Base-by-base conservation (phyloP, 768 basidiomycete species). In the Psilocybe sp. region DNA sequence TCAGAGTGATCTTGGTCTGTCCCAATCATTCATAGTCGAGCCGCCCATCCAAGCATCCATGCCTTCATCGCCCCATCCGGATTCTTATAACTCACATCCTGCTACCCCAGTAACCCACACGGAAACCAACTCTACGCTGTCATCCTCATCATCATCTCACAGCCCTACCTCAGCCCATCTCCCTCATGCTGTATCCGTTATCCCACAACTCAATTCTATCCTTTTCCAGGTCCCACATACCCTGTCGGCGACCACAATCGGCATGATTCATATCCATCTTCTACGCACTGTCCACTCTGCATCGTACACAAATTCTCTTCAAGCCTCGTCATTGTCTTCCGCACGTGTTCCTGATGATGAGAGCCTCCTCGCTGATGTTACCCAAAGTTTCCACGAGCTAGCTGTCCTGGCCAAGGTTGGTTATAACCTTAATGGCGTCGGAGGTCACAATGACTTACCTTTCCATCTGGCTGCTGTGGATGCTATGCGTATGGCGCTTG, bases 401-500 rank as follows among this genome's bases (percentile, higher is more conserved):
- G 72, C 82, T 2, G 75, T 89, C 23, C 78, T 92, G 9, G 76
- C 82, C 2, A 66, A 66, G 19, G 62, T 64, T 44, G 63, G 78
- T 41, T 81, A 76, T 76, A 72, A 71, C 52, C 68, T 80, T 41
- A 72, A 63, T 49, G 59, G 52, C 16, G 38, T 47, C 18, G 56
- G 68, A 23, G 73, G 69, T 46, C 75, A 80, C 58, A 73, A 80
- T 9, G 69, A 72, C 35, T 64, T 92, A 45, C 90, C 89, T 11
- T 81, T 86, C 61, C 89, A 92, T 60, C 72, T 92, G 33, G 84
- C 81, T 28, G 87, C 87, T 13, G 73, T 89, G 19, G 82, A 88
- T 50, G 73, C 74, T 15, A 87, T 89, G 80, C 66, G 68, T 33
- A 64, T 65, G 40, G 74, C 73, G 14, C 59, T 77, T 44, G 70